A percentile compares a stretch with the other conserved stretches of the same genome.
Conservation (phyloP, 805 yeast genomes). For the Candida germanica region DNA sequence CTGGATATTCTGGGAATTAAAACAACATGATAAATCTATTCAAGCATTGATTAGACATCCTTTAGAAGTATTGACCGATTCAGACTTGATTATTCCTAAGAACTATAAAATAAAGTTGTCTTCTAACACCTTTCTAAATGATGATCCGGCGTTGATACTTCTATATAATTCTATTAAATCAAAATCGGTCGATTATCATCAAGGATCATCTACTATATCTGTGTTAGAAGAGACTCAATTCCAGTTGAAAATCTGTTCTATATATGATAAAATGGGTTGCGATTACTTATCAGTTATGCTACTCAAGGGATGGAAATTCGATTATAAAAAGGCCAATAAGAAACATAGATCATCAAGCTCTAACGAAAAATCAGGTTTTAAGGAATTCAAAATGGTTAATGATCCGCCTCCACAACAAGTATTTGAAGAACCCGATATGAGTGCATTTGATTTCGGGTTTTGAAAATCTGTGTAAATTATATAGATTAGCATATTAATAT, state of each 20-base stretch:
- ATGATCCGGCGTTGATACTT: constrained; percentile 78
- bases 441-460: constrained; percentile 55
- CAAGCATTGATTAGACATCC: constrained; percentile 65
- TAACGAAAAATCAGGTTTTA: constrained; percentile 1
- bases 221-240: constrained; percentile 55
- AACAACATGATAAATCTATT: constrained; percentile 43
- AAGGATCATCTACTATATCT: constrained; percentile 46
- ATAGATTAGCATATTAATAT: constrained; percentile 1
- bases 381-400: constrained; percentile 5
- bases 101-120: constrained; percentile 14
- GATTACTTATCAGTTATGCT: constrained; percentile 68
- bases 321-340: constrained; percentile 5
- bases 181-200: constrained; percentile 46
- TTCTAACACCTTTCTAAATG: constrained; percentile 46
- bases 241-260: constrained; percentile 58
- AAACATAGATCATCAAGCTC: constrained; percentile 1
- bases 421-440: constrained; percentile 75
- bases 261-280: constrained; percentile 89
- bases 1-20: constrained; percentile 73
- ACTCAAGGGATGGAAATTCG: constrained; percentile 57
- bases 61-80: constrained; percentile 22
- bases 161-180: constrained; percentile 62
- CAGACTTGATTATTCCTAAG: constrained; percentile 19
- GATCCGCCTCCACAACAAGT: constrained; percentile 47
- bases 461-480: too few relatives aligned